Evolutionary conservation across 306 rosid species (phyloP).

Genomic region (Gastrolobium villosum): DNA sequence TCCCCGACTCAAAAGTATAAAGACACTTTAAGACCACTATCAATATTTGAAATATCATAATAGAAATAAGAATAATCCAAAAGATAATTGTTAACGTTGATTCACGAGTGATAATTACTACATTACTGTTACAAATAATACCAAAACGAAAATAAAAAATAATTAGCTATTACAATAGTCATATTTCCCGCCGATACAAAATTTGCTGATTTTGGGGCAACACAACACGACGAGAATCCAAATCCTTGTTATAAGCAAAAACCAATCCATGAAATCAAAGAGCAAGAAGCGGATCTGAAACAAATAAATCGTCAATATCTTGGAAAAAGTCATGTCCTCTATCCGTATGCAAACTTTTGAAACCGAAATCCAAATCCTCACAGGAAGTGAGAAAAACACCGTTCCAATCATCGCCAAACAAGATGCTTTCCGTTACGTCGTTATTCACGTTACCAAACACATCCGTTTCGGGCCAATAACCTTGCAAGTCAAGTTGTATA

Average conservation of each 20-base stretch:
- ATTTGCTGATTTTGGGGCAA: conserved; percentile 55
- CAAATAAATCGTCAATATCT: conserved; percentile 87
- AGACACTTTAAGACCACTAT: too few species aligned
- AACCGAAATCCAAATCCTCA: conserved; percentile 62
- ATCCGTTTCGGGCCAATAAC: conserved; percentile 55
- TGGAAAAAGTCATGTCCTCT: conserved; percentile 75
- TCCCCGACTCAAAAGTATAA: too few species aligned
- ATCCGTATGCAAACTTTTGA: conserved; percentile 39
- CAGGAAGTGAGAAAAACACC: conserved; percentile 44
- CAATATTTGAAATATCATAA: too few species aligned
- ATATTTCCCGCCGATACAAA: conserved; percentile 61
- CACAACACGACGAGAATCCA: conserved; percentile 37
- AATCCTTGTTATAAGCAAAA: background rate
- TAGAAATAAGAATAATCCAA: too few species aligned
- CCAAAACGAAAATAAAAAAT: background rate
- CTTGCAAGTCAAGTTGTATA: conserved; percentile 63
- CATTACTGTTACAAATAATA: conserved; percentile 8
- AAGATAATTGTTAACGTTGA: too few species aligned
- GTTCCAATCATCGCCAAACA: conserved; percentile 40
- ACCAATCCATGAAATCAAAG: conserved; percentile 44
- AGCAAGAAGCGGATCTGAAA: conserved; percentile 71
- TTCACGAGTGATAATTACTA: conserved; percentile 2
- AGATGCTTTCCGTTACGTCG: conserved; percentile 26
- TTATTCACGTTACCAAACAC: conserved; percentile 47
- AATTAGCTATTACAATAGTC: conserved; percentile 8